Conservation (phyloP, 768 basidiomycete species). For the Boletus tylopilopsis region DNA sequence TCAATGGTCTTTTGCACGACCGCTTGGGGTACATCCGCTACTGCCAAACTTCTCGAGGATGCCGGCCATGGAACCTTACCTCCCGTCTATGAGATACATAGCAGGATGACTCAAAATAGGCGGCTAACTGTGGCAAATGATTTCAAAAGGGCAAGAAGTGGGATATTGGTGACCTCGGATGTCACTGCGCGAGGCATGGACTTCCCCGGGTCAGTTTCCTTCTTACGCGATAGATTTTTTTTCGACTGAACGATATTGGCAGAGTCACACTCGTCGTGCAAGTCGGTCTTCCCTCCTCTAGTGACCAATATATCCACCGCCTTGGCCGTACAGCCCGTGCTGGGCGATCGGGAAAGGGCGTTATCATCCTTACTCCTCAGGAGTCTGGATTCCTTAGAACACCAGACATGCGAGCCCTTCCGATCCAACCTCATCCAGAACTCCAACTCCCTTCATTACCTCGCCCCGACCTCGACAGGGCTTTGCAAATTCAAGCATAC, state of each 20-base stretch:
- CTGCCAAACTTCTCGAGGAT: conserved; percentile 32
- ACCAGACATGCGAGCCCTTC: conserved; percentile 38
- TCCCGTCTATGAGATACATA: conserved; percentile 53
- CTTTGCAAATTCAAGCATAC: conserved; percentile 49
- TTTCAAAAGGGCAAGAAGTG: conserved; percentile 44
- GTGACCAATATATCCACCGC: conserved; percentile 78
- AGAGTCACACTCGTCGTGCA: conserved; percentile 61
- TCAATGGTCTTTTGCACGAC: conserved; percentile 68
- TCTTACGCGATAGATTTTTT: not conserved
- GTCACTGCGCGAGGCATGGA: conserved; percentile 67
- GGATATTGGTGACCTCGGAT: conserved; percentile 50
- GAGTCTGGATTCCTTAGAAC: conserved; percentile 48
- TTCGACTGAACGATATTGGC: conserved; percentile 4
- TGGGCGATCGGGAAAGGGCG: conserved; percentile 57
- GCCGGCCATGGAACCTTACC: conserved; percentile 31
- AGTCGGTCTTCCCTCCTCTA: conserved; percentile 60
- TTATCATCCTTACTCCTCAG: conserved; percentile 49
- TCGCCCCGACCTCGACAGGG: conserved; percentile 27
- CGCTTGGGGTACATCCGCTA: conserved; percentile 51
- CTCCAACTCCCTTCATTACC: conserved; percentile 27
- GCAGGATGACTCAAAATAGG: conserved; percentile 46
- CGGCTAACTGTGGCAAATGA: conserved; percentile 47
- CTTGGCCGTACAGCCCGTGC: conserved; percentile 78
- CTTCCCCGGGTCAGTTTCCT: conserved; percentile 47
- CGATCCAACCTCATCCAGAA: conserved; percentile 33